Percentiles rank a stretch among this genome's conserved stretches.
Evolutionary conservation across 768 basidiomycete species (phyloP).

Genomic region (Kwoniella sp.): DNA sequence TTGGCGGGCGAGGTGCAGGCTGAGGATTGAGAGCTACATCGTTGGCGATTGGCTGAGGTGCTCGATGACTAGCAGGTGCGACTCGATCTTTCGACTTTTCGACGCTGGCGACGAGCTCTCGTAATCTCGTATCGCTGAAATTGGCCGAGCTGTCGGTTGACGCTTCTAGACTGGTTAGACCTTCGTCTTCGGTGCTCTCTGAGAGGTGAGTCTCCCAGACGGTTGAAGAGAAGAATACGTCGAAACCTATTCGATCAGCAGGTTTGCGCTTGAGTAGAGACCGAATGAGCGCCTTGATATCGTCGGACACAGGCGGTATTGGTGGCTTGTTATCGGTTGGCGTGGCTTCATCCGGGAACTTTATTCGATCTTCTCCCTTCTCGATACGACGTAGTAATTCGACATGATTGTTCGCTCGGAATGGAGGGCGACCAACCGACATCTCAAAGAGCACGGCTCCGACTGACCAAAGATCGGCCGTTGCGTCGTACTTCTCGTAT

Average conservation of each 20-base stretch:
- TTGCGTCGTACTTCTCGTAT: conserved; percentile 96
- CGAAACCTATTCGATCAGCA: conserved; percentile 79
- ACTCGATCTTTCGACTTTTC: conserved; percentile 25
- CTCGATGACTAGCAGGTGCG: conserved; percentile 16
- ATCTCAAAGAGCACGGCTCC: conserved; percentile 97
- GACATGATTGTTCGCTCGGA: conserved; percentile 92
- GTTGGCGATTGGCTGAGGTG: conserved; percentile 33
- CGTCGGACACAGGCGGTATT: conserved; percentile 61
- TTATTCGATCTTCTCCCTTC: conserved; percentile 75
- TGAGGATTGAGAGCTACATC: conserved; percentile 42
- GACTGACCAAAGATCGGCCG: conserved; percentile 97
- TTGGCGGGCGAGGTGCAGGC: conserved; percentile 27
- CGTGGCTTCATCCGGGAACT: conserved; percentile 89
- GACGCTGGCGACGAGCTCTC: conserved; percentile 25
- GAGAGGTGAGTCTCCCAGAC: conserved; percentile 57
- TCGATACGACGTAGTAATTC: conserved; percentile 93
- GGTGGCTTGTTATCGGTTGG: conserved; percentile 57
- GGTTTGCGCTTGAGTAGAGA: conserved; percentile 81
- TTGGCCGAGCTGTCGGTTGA: conserved; percentile 38
- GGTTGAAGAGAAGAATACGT: conserved; percentile 84
- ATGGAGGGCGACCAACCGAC: conserved; percentile 88
- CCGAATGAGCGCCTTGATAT: conserved; percentile 86
- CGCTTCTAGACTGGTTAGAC: conserved; percentile 35
- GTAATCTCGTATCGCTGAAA: conserved; percentile 14
- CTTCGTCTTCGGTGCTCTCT: conserved; percentile 62